Evolutionary conservation across 441 rosid genomes (phyloP).

Genomic region (Biscutella laevigata): DNA sequence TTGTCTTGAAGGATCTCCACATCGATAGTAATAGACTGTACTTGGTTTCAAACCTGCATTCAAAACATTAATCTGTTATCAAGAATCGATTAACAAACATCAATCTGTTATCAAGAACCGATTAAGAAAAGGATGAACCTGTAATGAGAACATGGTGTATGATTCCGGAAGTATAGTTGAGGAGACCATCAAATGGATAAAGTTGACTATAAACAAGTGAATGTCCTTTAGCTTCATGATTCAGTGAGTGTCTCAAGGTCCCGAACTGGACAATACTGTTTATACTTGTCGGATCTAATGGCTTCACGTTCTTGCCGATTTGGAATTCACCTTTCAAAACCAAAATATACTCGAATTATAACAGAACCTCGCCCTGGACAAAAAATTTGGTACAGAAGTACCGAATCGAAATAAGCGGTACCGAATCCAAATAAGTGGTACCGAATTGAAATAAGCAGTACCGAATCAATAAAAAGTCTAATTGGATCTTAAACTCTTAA

Average conservation of each 20-base stretch:
- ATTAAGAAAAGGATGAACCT: constrained; percentile 29
- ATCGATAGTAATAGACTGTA: constrained; percentile 45
- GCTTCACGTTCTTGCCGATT: constrained; percentile 49
- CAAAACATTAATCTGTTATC: neutral
- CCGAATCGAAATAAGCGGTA: too few relatives aligned
- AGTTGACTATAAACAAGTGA: constrained; percentile 72
- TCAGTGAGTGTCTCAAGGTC: constrained; percentile 30
- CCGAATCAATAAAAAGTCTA: too few relatives aligned
- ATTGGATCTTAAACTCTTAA: too few relatives aligned
- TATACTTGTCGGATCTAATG: constrained; percentile 47
- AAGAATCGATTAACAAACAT: too few relatives aligned
- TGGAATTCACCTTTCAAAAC: constrained; percentile 52
- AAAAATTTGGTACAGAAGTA: too few relatives aligned
- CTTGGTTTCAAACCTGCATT: constrained; percentile 42
- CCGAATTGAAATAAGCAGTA: too few relatives aligned
- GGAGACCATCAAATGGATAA: constrained; percentile 74
- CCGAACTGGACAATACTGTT: constrained; percentile 59
- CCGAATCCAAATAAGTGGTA: too few relatives aligned
- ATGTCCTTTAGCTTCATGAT: constrained; percentile 46
- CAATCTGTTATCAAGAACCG: too few relatives aligned
- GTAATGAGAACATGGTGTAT: constrained; percentile 71
- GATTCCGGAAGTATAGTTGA: constrained; percentile 78
- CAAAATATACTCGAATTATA: too few relatives aligned
- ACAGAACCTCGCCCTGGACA: too few relatives aligned
- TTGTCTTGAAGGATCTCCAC: constrained; percentile 53